phyloP scores from a whole-genome alignment of 495 filamentous ascomycete species.

The Monascus purpureus region DNA sequence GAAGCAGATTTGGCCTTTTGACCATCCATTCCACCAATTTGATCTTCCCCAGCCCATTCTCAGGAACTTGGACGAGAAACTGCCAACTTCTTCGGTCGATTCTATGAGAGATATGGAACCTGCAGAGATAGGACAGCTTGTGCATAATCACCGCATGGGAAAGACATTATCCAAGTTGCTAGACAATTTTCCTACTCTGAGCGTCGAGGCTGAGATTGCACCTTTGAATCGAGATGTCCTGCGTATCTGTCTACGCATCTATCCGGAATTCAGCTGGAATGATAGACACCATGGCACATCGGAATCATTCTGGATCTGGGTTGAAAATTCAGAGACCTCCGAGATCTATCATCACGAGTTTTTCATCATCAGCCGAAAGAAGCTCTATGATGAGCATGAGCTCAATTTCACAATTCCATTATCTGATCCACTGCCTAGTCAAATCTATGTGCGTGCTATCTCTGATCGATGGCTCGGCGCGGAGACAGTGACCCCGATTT shows the following conservation, averaged over 20 bases:
- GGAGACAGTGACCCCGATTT: constrained; percentile 89
- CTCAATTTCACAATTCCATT: constrained; percentile 96
- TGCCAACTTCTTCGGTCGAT: constrained; percentile 60
- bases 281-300: constrained; percentile 88
- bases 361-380: constrained; percentile 80
- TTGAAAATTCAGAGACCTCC: constrained; percentile 93
- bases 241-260: constrained; percentile 69
- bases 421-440: constrained; percentile 78
- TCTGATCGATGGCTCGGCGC: constrained; percentile 95
- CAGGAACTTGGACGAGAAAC: constrained; percentile 66
- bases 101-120: constrained; percentile 80
- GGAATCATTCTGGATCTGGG: constrained; percentile 97
- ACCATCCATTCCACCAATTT: constrained; percentile 93
- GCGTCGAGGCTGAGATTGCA: constrained; percentile 84
- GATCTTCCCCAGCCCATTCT: constrained; percentile 74
- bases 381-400: constrained; percentile 87
- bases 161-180: constrained; percentile 65
- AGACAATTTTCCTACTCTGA: constrained; percentile 83
- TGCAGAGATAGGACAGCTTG: constrained; percentile 78
- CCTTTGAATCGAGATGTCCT: constrained; percentile 91
- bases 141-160: constrained; percentile 82
- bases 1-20: constrained; percentile 83
- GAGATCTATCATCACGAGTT: constrained; percentile 98
- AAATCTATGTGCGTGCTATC: constrained; percentile 89
- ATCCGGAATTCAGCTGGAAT: constrained; percentile 89